These are phyloP conservation scores for Daldinia bambusicola DNA, from an alignment of 495 filamentous ascomycete genomes.

Conservation along the genomic window DNA sequence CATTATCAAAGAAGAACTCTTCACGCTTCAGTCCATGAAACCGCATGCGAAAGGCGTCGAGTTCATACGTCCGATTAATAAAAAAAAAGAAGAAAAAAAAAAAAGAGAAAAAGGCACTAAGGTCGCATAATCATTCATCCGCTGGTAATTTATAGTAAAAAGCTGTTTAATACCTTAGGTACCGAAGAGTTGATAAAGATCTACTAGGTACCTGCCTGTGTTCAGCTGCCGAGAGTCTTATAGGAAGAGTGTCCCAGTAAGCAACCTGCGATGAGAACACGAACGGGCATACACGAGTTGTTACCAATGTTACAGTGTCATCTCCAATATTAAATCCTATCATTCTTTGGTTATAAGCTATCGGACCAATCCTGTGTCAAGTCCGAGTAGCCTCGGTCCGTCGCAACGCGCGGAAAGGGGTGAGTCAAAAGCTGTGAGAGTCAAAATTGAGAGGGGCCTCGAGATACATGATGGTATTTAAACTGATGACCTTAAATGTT, in stretches of 20 bases:
- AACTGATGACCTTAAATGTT: too few species aligned
- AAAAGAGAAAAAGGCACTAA: not conserved
- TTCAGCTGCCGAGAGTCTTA: not conserved
- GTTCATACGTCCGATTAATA: not conserved
- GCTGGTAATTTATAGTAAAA: too few species aligned
- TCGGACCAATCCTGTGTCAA: not conserved
- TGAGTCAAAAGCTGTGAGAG: too few species aligned
- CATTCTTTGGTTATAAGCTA: not conserved
- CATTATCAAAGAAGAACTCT: not conserved
- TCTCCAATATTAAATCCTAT: not conserved
- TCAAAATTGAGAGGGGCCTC: too few species aligned
- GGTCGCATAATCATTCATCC: not conserved
- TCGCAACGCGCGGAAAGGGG: too few species aligned
- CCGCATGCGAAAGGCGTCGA: not conserved
- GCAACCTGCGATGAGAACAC: not conserved
- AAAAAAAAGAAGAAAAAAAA: not conserved
- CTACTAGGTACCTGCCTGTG: not conserved
- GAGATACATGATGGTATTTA: too few species aligned
- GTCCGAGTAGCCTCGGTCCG: too few species aligned
- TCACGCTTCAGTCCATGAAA: not conserved
- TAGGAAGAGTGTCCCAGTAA: not conserved
- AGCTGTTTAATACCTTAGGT: too few species aligned
- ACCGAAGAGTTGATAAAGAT: not conserved
- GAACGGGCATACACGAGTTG: not conserved
- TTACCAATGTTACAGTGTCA: not conserved